Conservation (phyloP, 148 eudicot genomes). For the Rhododendron molle region DNA sequence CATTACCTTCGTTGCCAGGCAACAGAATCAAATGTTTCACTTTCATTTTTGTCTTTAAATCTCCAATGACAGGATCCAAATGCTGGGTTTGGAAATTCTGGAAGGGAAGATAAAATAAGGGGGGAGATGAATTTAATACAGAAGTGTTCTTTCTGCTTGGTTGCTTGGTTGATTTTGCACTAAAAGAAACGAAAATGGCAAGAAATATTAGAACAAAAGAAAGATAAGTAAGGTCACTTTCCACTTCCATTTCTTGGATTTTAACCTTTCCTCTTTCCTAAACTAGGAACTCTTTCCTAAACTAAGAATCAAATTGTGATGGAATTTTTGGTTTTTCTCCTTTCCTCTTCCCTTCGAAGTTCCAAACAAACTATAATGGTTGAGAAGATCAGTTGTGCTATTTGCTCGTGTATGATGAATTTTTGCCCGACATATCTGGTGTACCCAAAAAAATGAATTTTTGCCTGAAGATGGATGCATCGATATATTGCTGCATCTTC, state of each 20-base stretch:
- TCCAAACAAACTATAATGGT: background rate
- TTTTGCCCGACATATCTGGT: background rate
- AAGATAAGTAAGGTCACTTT: background rate
- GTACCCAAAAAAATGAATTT: too few relatives aligned
- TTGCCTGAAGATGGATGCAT: background rate
- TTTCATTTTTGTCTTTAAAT: background rate
- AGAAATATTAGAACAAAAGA: background rate
- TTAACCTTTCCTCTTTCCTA: background rate
- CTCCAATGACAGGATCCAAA: background rate
- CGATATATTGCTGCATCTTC: background rate
- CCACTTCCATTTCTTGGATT: background rate
- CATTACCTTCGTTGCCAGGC: background rate
- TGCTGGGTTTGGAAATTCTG: background rate
- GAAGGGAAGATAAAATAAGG: background rate
- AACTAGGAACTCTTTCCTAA: background rate
- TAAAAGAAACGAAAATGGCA: background rate
- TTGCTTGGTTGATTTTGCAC: background rate
- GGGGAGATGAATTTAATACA: background rate
- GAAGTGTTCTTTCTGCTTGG: background rate
- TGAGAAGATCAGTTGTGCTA: background rate
- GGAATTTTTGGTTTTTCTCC: background rate
- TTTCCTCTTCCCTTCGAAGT: background rate
- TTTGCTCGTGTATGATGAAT: background rate
- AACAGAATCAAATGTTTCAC: background rate
- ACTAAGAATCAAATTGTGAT: background rate